Evolutionary conservation across 805 yeast genomes (phyloP).

Genomic region (Candida nanaspora): DNA sequence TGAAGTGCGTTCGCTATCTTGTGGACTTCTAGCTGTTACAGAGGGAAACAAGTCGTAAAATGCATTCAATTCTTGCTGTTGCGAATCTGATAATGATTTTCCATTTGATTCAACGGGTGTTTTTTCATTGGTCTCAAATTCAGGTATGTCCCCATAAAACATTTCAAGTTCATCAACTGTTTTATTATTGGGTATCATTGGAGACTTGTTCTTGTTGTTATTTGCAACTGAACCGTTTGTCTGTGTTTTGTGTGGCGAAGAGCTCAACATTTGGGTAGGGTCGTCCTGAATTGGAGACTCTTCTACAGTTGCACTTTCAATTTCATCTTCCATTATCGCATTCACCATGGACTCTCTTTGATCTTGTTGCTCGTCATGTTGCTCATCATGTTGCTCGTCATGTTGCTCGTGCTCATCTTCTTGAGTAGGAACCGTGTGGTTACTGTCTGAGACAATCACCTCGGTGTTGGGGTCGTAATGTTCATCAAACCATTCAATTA

Average conservation of each 20-base stretch:
- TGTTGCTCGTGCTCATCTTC: neutral
- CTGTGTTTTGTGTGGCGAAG: too few relatives aligned
- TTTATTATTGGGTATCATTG: neutral
- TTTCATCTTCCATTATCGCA: too few relatives aligned
- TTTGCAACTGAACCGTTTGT: too few relatives aligned
- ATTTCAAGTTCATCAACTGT: neutral
- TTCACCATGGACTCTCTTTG: neutral
- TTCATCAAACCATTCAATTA: neutral
- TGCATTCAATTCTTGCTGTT: neutral
- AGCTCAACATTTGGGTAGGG: too few relatives aligned
- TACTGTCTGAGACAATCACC: neutral
- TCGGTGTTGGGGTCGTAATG: neutral
- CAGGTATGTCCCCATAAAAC: neutral
- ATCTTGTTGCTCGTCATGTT: neutral
- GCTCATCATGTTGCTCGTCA: neutral
- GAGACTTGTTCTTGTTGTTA: neutral
- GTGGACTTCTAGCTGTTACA: neutral
- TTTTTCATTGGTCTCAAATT: too few relatives aligned
- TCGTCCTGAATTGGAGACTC: too few relatives aligned
- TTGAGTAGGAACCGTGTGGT: too few relatives aligned
- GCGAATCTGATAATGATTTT: neutral
- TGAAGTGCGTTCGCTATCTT: too few relatives aligned
- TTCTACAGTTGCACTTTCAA: too few relatives aligned
- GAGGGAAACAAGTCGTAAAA: neutral
- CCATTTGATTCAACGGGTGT: too few relatives aligned